Evolutionary conservation across 495 filamentous ascomycete genomes (phyloP).

Genomic region (Glonium stellatum): DNA sequence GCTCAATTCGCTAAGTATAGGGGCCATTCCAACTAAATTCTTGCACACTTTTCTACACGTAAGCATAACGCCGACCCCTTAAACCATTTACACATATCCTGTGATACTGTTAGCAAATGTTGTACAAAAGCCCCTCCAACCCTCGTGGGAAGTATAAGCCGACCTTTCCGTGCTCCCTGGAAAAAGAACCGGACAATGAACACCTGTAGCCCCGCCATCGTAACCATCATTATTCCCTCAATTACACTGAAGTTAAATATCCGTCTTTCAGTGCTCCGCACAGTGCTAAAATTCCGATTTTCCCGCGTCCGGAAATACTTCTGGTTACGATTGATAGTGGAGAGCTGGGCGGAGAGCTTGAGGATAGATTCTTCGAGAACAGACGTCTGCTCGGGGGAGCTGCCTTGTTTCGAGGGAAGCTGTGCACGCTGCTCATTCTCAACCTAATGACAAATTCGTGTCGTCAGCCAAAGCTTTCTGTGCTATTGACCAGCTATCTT

Average conservation of each 20-base stretch:
- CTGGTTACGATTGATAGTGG: slow-evolving; percentile 95
- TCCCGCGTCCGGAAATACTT: slow-evolving; percentile 99
- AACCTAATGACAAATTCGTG: slow-evolving; percentile 50
- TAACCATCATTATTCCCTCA: slow-evolving; percentile 84
- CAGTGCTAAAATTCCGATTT: slow-evolving; percentile 98
- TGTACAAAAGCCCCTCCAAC: not conserved
- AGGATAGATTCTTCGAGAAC: slow-evolving; percentile 91
- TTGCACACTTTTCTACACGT: not conserved
- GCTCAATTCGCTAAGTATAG: not conserved
- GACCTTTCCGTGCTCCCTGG: slow-evolving; percentile 76
- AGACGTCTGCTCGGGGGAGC: slow-evolving; percentile 82
- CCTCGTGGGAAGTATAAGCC: slow-evolving; percentile 22
- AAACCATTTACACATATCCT: slow-evolving; percentile 6
- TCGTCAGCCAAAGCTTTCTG: not conserved
- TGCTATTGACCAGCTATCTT: not conserved
- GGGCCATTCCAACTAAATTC: not conserved
- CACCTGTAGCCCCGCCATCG: slow-evolving; percentile 94
- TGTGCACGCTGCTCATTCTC: slow-evolving; percentile 84
- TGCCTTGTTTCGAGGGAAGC: slow-evolving; percentile 85
- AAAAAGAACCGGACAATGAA: slow-evolving; percentile 99
- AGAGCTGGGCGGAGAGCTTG: slow-evolving; percentile 88
- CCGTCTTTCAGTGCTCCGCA: slow-evolving; percentile 85
- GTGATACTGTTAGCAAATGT: not conserved
- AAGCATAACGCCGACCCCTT: not conserved
- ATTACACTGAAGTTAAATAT: slow-evolving; percentile 98